phyloP scores from a whole-genome alignment of 129 eudicot genomes.

The Artemisia annua region DNA sequence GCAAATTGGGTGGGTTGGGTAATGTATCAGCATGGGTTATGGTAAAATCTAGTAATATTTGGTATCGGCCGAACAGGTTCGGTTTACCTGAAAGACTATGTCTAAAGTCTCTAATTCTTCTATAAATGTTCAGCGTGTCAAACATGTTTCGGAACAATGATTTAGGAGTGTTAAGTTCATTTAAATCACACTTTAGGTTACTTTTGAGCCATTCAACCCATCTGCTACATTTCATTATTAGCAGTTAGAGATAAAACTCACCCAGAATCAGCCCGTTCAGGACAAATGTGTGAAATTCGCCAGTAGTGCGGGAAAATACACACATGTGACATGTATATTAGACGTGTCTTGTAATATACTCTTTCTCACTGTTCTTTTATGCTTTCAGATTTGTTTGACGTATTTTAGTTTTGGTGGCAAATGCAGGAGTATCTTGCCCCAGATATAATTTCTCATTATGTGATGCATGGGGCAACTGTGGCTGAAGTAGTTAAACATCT shows the following conservation, averaged over 20 bases:
- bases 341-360: neutral
- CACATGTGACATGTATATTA: neutral
- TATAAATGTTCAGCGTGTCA: neutral
- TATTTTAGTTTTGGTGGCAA: conserved; percentile 3
- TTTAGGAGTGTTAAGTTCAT: neutral
- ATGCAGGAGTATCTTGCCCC: conserved; percentile 84
- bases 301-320: neutral
- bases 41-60: neutral
- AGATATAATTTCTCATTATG: conserved; percentile 75
- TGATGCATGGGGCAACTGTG: conserved; percentile 74
- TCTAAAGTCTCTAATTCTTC: neutral
- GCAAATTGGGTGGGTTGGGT: neutral
- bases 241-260: neutral
- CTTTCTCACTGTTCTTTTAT: conserved; percentile 1
- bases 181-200: neutral
- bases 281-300: neutral
- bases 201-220: neutral
- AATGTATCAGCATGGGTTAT: neutral
- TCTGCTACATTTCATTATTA: neutral
- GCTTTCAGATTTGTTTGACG: conserved; percentile 3
- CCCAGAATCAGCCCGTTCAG: neutral
- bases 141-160: neutral
- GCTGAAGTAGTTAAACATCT: conserved; percentile 82
- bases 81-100: neutral
- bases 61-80: neutral